phyloP scores from a whole-genome alignment of 1,284 basidiomycete species.

The Jaminaea rosea region DNA sequence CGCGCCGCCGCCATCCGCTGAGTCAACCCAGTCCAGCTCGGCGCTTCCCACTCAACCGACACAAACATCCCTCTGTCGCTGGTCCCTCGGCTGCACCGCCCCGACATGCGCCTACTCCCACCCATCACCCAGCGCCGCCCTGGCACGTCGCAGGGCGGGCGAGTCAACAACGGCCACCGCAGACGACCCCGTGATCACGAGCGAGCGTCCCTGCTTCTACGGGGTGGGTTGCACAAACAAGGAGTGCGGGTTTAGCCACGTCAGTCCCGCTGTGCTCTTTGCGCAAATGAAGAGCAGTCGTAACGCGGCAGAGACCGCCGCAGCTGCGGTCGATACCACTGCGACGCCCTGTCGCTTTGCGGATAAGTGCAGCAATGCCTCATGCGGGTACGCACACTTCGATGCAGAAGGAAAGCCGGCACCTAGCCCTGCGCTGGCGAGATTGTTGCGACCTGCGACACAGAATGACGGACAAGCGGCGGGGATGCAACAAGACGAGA shows the following conservation, averaged over 20 bases:
- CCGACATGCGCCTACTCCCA: slow-evolving; percentile 40
- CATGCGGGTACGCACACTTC: slow-evolving; percentile 6
- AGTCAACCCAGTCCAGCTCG: slow-evolving; percentile 10
- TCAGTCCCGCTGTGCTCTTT: slow-evolving; percentile 32
- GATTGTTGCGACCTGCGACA: not conserved
- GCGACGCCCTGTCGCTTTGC: slow-evolving; percentile 2
- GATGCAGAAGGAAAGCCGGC: slow-evolving; percentile 1
- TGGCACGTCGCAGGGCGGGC: slow-evolving; percentile 15
- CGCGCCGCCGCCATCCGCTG: slow-evolving; percentile 2
- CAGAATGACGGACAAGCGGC: not conserved
- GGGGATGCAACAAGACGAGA: not conserved
- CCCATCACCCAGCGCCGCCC: slow-evolving; percentile 23
- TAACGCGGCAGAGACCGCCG: not conserved
- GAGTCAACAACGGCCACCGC: too few relatives aligned
- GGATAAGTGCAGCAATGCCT: slow-evolving; percentile 2
- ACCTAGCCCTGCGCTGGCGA: slow-evolving; percentile 3
- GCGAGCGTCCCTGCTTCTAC: slow-evolving; percentile 26
- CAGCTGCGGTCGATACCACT: not conserved
- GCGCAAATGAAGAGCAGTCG: slow-evolving; percentile 4
- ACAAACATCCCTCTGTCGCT: slow-evolving; percentile 32
- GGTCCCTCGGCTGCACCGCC: slow-evolving; percentile 35
- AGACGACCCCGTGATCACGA: slow-evolving; percentile 33
- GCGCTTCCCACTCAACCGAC: slow-evolving; percentile 30
- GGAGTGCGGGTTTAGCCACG: slow-evolving; percentile 38
- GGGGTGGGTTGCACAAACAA: slow-evolving; percentile 28